These are phyloP conservation scores for Penicillium sp. DNA, from an alignment of 2,329 filamentous ascomycete species.

Conservation along the genomic window DNA sequence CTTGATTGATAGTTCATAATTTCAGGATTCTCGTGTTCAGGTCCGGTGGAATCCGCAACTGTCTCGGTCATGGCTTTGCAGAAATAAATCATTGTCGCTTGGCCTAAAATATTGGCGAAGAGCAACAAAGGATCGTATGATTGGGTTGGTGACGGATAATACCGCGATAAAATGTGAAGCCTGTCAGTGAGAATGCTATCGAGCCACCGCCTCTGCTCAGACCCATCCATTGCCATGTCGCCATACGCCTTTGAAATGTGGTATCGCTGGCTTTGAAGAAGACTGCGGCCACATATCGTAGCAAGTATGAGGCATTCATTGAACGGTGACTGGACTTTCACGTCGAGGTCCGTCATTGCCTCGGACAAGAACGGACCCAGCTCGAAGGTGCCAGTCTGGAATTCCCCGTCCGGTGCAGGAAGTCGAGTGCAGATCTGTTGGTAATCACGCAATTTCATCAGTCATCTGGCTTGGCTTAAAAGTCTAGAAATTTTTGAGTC, in stretches of 20 bases:
- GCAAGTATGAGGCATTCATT: conserved; percentile 33
- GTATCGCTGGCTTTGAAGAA: conserved; percentile 15
- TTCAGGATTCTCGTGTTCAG: not conserved
- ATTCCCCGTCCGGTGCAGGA: conserved; percentile 31
- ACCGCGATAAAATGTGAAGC: conserved; percentile 14
- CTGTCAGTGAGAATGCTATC: conserved; percentile 14
- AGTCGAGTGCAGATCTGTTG: conserved; percentile 33
- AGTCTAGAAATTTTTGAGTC: not conserved
- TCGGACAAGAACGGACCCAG: conserved; percentile 30
- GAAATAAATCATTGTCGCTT: conserved; percentile 17
- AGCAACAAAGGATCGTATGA: conserved; percentile 14
- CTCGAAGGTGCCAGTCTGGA: conserved; percentile 27
- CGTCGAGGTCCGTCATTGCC: conserved; percentile 20
- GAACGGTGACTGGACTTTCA: conserved; percentile 22
- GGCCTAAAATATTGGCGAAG: conserved; percentile 19
- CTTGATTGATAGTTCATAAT: conserved; percentile 5
- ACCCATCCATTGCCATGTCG: conserved; percentile 10
- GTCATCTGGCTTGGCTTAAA: not conserved
- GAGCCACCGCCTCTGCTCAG: conserved; percentile 16
- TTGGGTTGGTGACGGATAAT: conserved; percentile 14
- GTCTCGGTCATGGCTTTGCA: conserved; percentile 12
- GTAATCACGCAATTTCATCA: not conserved
- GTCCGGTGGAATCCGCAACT: not conserved
- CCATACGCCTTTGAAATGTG: conserved; percentile 17
- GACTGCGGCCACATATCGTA: conserved; percentile 24